A percentile compares a stretch with the other conserved stretches of the same genome.
These are phyloP conservation scores for Colletotrichum theobromicola DNA, from an alignment of 2,329 filamentous ascomycete species.

Conservation along the genomic window DNA sequence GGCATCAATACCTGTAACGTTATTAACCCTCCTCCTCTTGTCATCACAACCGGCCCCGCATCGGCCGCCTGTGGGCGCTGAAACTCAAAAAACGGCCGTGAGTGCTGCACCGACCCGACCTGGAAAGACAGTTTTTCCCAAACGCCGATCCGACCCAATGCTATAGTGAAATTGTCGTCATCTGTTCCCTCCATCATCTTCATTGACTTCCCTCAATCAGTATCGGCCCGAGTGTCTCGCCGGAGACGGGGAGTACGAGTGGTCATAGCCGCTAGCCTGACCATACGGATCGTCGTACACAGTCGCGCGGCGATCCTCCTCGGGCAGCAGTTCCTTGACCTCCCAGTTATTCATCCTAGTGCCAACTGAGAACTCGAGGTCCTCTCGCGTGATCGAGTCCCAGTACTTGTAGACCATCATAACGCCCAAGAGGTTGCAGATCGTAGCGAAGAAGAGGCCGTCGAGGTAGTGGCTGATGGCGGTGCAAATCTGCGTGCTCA, in stretches of 20 bases:
- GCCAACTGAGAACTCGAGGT: conserved; percentile 97
- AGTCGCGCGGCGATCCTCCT: conserved; percentile 78
- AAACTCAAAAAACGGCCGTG: background rate
- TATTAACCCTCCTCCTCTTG: conserved; percentile 1
- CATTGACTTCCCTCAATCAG: conserved; percentile 25
- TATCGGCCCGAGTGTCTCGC: conserved; percentile 53
- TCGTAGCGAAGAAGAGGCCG: conserved; percentile 90
- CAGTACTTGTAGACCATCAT: conserved; percentile 99
- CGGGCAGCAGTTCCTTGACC: conserved; percentile 86
- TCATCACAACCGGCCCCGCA: background rate
- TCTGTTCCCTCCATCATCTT: background rate
- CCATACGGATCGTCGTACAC: conserved; percentile 74
- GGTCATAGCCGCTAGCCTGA: conserved; percentile 59
- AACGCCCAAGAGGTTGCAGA: conserved; percentile 90
- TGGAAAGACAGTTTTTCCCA: conserved; percentile 13
- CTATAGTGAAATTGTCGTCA: background rate
- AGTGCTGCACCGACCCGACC: background rate
- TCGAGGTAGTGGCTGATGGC: conserved; percentile 91
- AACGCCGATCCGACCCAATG: conserved; percentile 13
- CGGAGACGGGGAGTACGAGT: conserved; percentile 51
- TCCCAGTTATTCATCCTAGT: conserved; percentile 98
- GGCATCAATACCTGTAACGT: conserved; percentile 1
- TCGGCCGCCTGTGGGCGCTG: background rate
- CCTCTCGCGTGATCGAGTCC: conserved; percentile 98
- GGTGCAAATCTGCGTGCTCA: conserved; percentile 84